A percentile compares a stretch with the other conserved stretches of the same genome.
phyloP scores from a whole-genome alignment of 768 basidiomycete species.

The Phallus indusiatus region DNA sequence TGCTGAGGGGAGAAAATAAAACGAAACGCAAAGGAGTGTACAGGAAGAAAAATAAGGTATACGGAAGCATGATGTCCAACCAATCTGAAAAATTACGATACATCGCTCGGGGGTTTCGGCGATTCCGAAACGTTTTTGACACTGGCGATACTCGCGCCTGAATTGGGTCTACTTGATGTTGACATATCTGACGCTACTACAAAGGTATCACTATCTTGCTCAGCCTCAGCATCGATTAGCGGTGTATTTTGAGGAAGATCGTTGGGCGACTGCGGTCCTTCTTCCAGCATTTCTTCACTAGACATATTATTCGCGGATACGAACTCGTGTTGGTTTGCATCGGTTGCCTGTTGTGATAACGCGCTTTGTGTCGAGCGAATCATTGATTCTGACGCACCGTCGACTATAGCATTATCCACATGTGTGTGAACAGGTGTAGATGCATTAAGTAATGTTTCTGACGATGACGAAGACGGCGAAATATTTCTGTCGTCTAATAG shows the following conservation, averaged over 20 bases:
- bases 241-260: background rate
- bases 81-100: background rate
- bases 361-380: background rate
- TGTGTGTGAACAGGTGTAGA: background rate
- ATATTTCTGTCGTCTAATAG: slow-evolving; percentile 10
- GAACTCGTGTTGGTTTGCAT: background rate
- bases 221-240: background rate
- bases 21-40: background rate
- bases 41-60: background rate
- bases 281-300: background rate
- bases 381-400: background rate
- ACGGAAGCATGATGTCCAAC: background rate
- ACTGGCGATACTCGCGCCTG: background rate
- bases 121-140: background rate
- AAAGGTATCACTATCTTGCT: background rate
- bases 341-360: background rate
- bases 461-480: slow-evolving; percentile 34
- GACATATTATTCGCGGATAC: background rate
- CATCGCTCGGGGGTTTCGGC: background rate
- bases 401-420: background rate
- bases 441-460: slow-evolving; percentile 10
- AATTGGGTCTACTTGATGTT: background rate
- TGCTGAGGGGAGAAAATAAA: background rate
- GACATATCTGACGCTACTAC: background rate
- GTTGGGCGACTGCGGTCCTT: background rate